Conservation (phyloP, 1,284 basidiomycete genomes). For the Kalmanozyma brasiliensis region DNA sequence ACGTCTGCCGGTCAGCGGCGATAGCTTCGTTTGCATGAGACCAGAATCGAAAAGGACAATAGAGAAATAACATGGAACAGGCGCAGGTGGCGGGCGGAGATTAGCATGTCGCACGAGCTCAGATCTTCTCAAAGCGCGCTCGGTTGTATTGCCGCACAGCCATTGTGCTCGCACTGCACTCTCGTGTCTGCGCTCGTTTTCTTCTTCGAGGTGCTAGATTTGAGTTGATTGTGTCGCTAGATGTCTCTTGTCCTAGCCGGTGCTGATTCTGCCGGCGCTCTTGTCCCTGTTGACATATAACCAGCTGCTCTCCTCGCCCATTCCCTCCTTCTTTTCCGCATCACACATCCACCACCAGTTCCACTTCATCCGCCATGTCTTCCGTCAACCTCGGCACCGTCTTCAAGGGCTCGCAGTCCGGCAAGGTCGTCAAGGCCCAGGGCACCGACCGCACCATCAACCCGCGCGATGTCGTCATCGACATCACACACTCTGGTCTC, state of each 20-base stretch:
- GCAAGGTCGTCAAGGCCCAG: constrained; percentile 56
- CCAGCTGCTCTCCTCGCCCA: neutral
- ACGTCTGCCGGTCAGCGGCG: no score
- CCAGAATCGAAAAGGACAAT: no score
- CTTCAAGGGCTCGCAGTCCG: constrained; percentile 59
- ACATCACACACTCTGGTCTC: constrained; percentile 63
- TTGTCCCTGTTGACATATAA: neutral
- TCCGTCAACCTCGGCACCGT: constrained; percentile 56
- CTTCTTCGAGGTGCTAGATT: no score
- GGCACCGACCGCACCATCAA: constrained; percentile 38
- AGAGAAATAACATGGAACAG: no score
- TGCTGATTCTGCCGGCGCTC: no score
- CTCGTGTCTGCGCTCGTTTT: no score
- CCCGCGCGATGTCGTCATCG: constrained; percentile 58
- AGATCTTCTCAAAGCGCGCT: no score
- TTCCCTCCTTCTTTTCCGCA: neutral
- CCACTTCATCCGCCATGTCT: constrained; percentile 10
- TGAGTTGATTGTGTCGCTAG: no score
- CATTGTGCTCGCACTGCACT: no score
- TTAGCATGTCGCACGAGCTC: constrained; percentile 11
- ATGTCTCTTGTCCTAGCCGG: no score
- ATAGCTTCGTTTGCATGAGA: no score
- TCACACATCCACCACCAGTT: neutral
- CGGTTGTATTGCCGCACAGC: constrained; percentile 5
- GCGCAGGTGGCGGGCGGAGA: neutral